A percentile compares a stretch with the other conserved stretches of the same genome.
Conservation (phyloP, 345 rosid genomes). For the Angophora floribunda region DNA sequence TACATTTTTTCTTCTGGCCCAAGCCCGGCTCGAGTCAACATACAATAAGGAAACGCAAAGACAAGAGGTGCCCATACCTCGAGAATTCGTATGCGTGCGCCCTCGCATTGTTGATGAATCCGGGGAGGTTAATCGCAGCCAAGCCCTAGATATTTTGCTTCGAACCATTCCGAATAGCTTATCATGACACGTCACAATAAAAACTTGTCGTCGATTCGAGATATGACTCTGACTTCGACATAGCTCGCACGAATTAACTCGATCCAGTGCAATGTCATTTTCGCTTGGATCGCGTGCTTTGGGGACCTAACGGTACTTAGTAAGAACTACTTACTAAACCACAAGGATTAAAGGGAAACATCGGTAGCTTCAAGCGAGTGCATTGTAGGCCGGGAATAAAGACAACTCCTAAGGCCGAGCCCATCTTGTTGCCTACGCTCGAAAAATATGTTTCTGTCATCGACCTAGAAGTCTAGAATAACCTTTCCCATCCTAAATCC, state of each 20-base stretch:
- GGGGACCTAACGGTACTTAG: neutral
- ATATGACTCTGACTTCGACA: neutral
- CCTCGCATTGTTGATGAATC: neutral
- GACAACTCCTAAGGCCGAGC: neutral
- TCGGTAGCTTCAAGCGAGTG: neutral
- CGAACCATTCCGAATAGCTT: neutral
- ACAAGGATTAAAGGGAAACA: neutral
- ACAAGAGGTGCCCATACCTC: neutral
- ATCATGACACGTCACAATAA: neutral
- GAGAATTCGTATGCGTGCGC: neutral
- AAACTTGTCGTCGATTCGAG: neutral
- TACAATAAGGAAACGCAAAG: neutral
- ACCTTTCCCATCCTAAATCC: neutral
- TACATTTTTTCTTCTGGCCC: neutral
- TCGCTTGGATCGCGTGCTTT: neutral
- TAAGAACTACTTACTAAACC: neutral
- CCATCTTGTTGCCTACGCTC: neutral
- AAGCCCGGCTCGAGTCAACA: neutral
- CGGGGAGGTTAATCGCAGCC: neutral
- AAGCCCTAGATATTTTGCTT: neutral
- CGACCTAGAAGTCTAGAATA: neutral
- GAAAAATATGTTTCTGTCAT: neutral
- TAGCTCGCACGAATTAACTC: neutral
- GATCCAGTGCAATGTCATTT: neutral
- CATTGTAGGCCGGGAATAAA: neutral